These are phyloP conservation scores for Orbilia ellipsospora DNA, from an alignment of 2,329 filamentous ascomycete species.

Conservation along the genomic window DNA sequence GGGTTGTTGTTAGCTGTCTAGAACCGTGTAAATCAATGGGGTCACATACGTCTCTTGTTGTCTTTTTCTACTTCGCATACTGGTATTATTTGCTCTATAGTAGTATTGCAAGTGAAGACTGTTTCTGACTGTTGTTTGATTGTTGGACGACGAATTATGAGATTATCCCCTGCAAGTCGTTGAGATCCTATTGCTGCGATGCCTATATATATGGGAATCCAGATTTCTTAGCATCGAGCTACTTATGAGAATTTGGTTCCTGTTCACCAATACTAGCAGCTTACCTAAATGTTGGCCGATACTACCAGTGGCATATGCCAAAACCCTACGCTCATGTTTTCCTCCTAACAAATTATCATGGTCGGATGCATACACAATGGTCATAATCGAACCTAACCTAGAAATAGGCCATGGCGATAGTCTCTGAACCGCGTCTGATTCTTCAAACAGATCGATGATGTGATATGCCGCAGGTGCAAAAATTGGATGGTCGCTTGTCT, in stretches of 20 bases:
- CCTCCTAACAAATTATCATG: conserved; percentile 25
- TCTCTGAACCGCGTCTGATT: conserved; percentile 27
- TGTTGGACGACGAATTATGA: conserved; percentile 27
- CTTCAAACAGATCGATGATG: conserved; percentile 47
- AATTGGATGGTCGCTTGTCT: conserved; percentile 32
- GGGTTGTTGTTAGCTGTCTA: neutral
- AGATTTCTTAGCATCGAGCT: neutral
- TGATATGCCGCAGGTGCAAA: conserved; percentile 36
- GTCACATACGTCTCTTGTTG: conserved; percentile 26
- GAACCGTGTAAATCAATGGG: neutral
- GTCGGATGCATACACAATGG: conserved; percentile 30
- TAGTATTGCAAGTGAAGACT: conserved; percentile 29
- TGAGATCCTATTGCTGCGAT: conserved; percentile 22
- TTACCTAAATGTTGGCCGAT: conserved; percentile 34
- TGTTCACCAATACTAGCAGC: neutral
- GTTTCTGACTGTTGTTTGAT: conserved; percentile 28
- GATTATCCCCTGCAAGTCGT: conserved; percentile 2
- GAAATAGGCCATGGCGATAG: conserved; percentile 37
- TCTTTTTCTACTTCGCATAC: conserved; percentile 21
- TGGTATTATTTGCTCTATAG: conserved; percentile 44
- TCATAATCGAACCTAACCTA: conserved; percentile 40
- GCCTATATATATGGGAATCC: neutral
- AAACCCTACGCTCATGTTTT: conserved; percentile 23
- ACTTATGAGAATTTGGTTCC: neutral
- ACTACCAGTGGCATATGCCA: conserved; percentile 37